Percentiles rank a stretch among this genome's conserved stretches.
Evolutionary conservation across 2,329 filamentous ascomycete species (phyloP).

Genomic region (Colletotrichum cereale): DNA sequence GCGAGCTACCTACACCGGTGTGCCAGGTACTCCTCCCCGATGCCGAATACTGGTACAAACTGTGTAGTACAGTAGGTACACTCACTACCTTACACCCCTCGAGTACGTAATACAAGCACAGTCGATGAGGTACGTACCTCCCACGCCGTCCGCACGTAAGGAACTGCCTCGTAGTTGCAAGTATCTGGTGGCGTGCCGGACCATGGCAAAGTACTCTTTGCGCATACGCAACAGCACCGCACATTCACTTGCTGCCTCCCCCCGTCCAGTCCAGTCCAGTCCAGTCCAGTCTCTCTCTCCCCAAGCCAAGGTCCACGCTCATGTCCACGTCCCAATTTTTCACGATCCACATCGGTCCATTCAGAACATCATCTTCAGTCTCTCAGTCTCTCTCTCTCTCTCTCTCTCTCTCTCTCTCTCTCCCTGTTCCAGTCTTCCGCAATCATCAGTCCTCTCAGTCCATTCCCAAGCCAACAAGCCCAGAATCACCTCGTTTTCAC

Average conservation of each 20-base stretch:
- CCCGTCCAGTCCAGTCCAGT: neutral
- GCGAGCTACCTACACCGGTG: neutral
- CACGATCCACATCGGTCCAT: neutral
- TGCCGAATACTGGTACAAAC: neutral
- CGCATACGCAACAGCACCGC: conserved; percentile 21
- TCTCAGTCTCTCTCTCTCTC: neutral
- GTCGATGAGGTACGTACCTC: conserved; percentile 10
- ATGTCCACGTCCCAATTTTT: neutral
- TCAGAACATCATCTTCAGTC: neutral
- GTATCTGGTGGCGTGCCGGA: conserved; percentile 26
- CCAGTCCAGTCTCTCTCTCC: neutral
- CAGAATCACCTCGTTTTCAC: neutral
- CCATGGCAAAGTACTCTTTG: conserved; percentile 35
- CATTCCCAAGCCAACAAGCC: neutral
- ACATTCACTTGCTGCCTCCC: conserved; percentile 3
- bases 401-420: neutral
- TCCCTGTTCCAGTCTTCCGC: too few relatives aligned
- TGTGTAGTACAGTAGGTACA: neutral
- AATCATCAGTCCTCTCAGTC: neutral
- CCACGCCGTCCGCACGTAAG: conserved; percentile 12
- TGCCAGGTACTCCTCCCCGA: neutral
- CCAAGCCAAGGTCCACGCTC: neutral
- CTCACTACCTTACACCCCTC: neutral
- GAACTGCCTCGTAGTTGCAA: conserved; percentile 25
- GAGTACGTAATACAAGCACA: neutral